Evolutionary conservation across 805 yeast genomes (phyloP), one percentile per base, ranked within the genome.

Genomic region (Saccharomyces mikatae): DNA sequence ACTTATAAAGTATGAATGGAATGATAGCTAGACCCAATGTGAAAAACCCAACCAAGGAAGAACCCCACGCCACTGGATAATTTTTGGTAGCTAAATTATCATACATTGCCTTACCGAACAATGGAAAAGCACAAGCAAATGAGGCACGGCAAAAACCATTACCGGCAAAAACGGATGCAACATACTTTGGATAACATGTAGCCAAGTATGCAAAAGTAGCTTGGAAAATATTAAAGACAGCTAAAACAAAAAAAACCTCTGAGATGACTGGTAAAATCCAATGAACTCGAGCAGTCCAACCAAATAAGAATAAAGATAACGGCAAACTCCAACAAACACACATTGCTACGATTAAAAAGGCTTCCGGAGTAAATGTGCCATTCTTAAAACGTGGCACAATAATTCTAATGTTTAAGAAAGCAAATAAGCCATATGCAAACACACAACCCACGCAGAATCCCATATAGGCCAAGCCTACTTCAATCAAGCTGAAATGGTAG

Each of bases 41-140:
- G 41, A 80, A 59, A 59, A 79, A 78, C 0, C 79, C 83, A 47
- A 80, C 63, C 11, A 80, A 57, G 8, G 79, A 72, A 1, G 78
- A 69, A 2, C 85, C 87, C 85, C 84, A 83, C 3, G 75, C 85
- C 21, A 79, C 81, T 1, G 87, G 86, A 62, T 71, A 83, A 44
- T 73, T 75, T 1, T 68, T 69, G 49, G 76, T 75, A 8, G 76
- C 77, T 53, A 80, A 69, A 60, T 80, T 77, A 53, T 73, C 69
- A 64, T 78, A 86, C 80, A 87, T 76, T 36, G 80, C 79, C 44
- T 74, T 64, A 5, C 87, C 86, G 66, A 86, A 84, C 51, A 87
- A 72, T 44, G 88, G 87, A 73, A 83, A 83, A 2, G 77, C 79
- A 57, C 81, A 80, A 1, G 84, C 87, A 59, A 78, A 75, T 2